Evolutionary conservation across 2,329 filamentous ascomycete species (phyloP).

Genomic region (Colletotrichum neosansevieriae): DNA sequence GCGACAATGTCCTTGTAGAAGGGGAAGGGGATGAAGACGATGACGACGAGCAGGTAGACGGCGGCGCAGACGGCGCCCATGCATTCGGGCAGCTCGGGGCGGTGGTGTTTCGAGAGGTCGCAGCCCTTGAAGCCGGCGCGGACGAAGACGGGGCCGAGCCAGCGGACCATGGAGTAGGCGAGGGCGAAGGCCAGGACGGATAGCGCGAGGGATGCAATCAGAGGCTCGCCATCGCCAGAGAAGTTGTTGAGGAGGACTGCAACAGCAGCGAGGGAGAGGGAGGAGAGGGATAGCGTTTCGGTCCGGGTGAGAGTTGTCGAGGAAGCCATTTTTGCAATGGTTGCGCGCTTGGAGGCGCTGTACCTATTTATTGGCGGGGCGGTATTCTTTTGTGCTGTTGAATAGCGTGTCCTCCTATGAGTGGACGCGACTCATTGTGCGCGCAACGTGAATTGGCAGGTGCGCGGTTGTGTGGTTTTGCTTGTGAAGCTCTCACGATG

Average conservation of each 20-base stretch:
- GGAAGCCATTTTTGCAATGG: constrained; percentile 45
- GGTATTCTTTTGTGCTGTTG: background rate
- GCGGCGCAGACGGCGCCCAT: constrained; percentile 96
- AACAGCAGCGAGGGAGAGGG: constrained; percentile 76
- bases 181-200: constrained; percentile 86
- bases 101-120: constrained; percentile 80
- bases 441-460: constrained; percentile 14
- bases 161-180: constrained; percentile 88
- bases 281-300: constrained; percentile 68
- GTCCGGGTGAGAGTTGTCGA: constrained; percentile 59
- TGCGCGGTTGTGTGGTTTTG: background rate
- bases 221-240: constrained; percentile 85
- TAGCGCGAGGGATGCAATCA: constrained; percentile 89
- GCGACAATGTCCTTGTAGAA: constrained; percentile 99
- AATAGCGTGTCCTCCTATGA: background rate
- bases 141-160: constrained; percentile 92
- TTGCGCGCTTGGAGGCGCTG: background rate
- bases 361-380: background rate
- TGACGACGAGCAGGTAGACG: constrained; percentile 89
- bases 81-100: constrained; percentile 88
- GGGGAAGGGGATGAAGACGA: constrained; percentile 94
- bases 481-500: constrained; percentile 14
- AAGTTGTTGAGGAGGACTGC: constrained; percentile 85
- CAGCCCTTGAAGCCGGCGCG: constrained; percentile 88
- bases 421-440: constrained; percentile 8